Conservation (phyloP, 169 alveolate genomes). For the Eimeria praecox region DNA sequence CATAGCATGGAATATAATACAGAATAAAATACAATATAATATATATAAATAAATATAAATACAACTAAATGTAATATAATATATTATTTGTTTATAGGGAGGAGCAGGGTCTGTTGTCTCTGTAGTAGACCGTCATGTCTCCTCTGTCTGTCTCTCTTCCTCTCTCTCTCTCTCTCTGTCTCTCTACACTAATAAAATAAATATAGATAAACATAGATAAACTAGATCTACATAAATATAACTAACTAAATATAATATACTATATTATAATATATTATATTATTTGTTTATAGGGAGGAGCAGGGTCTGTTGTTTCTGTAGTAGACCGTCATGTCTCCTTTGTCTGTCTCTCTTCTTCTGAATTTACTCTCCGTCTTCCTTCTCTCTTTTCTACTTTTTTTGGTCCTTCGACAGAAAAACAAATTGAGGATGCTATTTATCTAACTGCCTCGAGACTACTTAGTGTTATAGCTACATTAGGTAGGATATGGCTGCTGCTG, state of each 20-base stretch:
- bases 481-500: background rate
- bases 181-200: no score
- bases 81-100: constrained; percentile 48
- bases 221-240: background rate
- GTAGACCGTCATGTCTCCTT: constrained; percentile 71
- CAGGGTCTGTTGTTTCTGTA: constrained; percentile 32
- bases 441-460: constrained; percentile 35
- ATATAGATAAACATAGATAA: no score
- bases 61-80: background rate
- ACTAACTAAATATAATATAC: background rate
- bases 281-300: constrained; percentile 56
- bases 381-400: background rate
- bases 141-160: constrained; percentile 65
- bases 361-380: constrained; percentile 43
- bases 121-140: constrained; percentile 75
- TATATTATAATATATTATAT: background rate
- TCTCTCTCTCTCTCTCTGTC: constrained; percentile 12
- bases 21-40: no score
- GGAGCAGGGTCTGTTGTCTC: constrained; percentile 35
- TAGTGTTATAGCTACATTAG: constrained; percentile 70
- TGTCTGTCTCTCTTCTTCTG: constrained; percentile 62
- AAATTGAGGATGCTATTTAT: background rate
- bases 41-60: no score
- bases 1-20: no score
- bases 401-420: background rate